These are phyloP conservation scores for Aspergillus panamensis DNA, from an alignment of 495 filamentous ascomycete species.

Conservation along the genomic window DNA sequence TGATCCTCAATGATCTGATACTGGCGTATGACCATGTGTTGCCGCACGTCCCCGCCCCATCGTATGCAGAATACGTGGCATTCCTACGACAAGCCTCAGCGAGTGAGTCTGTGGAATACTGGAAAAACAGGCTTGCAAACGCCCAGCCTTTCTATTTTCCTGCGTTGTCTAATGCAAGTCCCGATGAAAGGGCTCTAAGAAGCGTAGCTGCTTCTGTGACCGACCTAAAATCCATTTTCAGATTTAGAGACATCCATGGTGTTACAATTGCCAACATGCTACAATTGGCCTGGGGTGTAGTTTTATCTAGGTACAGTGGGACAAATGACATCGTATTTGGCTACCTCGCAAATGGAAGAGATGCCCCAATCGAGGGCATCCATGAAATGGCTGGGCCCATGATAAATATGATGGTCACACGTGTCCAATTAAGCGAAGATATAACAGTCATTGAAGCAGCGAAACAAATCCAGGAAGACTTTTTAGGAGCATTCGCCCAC, in stretches of 20 bases:
- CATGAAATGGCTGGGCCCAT: conserved; percentile 13
- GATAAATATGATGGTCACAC: conserved; percentile 14
- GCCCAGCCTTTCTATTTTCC: conserved; percentile 12
- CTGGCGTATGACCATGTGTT: conserved; percentile 4
- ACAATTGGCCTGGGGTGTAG: conserved; percentile 11
- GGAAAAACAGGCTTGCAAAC: conserved; percentile 17
- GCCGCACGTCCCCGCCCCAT: not conserved
- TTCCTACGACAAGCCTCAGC: conserved; percentile 28
- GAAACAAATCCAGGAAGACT: conserved; percentile 9
- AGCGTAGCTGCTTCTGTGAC: not conserved
- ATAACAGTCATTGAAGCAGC: conserved; percentile 1
- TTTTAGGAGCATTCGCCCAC: conserved; percentile 11
- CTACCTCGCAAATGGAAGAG: conserved; percentile 12
- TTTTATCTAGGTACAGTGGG: conserved; percentile 10
- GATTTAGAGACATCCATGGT: conserved; percentile 4
- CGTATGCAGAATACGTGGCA: conserved; percentile 12
- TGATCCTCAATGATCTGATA: conserved; percentile 13
- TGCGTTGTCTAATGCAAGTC: not conserved
- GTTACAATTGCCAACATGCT: conserved; percentile 15
- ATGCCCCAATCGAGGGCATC: conserved; percentile 14
- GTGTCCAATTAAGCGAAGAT: not conserved
- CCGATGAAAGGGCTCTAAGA: not conserved
- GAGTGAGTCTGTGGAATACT: conserved; percentile 7
- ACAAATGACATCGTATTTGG: conserved; percentile 12
- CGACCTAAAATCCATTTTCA: conserved; percentile 1